These are phyloP conservation scores for Psilocybe sp. DNA, from an alignment of 768 basidiomycete species.

Conservation along the genomic window DNA sequence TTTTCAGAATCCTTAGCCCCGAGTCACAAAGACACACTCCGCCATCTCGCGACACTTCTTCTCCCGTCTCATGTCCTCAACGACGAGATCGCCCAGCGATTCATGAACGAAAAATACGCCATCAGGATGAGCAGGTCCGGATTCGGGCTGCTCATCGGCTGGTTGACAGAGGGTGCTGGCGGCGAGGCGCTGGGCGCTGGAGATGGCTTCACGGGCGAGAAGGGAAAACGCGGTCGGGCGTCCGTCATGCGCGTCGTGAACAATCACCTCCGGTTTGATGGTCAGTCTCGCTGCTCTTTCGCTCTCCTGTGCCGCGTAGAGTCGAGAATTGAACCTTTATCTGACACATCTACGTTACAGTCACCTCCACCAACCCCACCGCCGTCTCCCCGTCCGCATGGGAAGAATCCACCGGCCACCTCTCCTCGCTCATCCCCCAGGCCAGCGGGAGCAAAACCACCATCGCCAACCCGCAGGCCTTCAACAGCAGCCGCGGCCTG, in stretches of 20 bases:
- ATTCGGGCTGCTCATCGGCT: constrained; percentile 88
- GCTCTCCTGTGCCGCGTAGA: constrained; percentile 4
- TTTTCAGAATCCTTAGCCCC: constrained; percentile 68
- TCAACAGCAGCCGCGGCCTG: constrained; percentile 72
- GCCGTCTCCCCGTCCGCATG: constrained; percentile 62
- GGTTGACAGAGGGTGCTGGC: constrained; percentile 91
- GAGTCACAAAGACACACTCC: constrained; percentile 65
- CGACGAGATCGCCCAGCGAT: constrained; percentile 79
- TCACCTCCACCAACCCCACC: constrained; percentile 68
- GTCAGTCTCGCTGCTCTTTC: constrained; percentile 36
- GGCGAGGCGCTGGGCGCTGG: constrained; percentile 82
- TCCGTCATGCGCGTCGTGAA: constrained; percentile 93
- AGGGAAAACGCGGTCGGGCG: constrained; percentile 81
- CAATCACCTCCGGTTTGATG: constrained; percentile 87
- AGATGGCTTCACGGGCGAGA: constrained; percentile 76
- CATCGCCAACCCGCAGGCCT: constrained; percentile 63
- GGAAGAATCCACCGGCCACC: constrained; percentile 85
- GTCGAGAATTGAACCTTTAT: not conserved
- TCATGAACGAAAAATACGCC: constrained; percentile 87
- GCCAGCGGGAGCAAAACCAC: constrained; percentile 44
- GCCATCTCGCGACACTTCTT: constrained; percentile 76
- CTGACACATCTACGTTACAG: constrained; percentile 40
- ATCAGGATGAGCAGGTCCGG: constrained; percentile 89
- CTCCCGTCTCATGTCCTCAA: constrained; percentile 82
- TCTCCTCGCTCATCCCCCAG: constrained; percentile 75